phyloP scores from a whole-genome alignment of 768 basidiomycete species.

The Tricholoma flavovirens region DNA sequence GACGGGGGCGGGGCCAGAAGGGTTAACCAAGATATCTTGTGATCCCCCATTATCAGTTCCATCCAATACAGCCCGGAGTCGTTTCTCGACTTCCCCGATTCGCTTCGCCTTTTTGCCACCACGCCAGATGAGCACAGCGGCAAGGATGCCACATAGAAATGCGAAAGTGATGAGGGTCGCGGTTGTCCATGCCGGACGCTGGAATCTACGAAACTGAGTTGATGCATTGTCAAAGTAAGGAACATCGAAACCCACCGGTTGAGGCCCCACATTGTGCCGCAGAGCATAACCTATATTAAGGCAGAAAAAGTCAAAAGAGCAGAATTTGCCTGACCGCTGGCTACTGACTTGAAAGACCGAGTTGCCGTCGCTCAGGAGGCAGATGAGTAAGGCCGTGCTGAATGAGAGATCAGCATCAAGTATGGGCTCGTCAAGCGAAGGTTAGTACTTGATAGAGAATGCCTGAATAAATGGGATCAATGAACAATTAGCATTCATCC shows the following conservation, averaged over 20 bases:
- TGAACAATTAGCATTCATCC: background rate
- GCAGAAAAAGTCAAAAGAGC: background rate
- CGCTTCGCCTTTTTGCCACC: constrained; percentile 68
- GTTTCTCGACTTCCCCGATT: constrained; percentile 55
- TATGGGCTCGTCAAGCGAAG: background rate
- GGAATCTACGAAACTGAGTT: constrained; percentile 37
- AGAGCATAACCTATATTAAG: constrained; percentile 46
- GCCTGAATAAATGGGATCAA: constrained; percentile 36
- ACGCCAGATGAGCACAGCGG: constrained; percentile 69
- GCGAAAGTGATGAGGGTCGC: constrained; percentile 63
- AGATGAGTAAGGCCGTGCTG: constrained; percentile 68
- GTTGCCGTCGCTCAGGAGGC: constrained; percentile 68
- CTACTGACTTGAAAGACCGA: constrained; percentile 67
- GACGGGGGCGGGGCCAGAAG: background rate
- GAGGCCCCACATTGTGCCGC: constrained; percentile 78
- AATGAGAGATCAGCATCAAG: background rate
- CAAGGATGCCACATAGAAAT: constrained; percentile 72
- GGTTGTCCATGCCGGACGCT: constrained; percentile 66
- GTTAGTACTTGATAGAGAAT: constrained; percentile 57
- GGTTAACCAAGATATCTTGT: background rate
- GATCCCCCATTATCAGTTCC: background rate
- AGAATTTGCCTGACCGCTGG: background rate
- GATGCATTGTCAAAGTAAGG: background rate
- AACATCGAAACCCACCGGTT: constrained; percentile 41
- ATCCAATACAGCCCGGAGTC: constrained; percentile 45